phyloP scores from a whole-genome alignment of 345 rosid species.

The Lagerstroemia speciosa region DNA sequence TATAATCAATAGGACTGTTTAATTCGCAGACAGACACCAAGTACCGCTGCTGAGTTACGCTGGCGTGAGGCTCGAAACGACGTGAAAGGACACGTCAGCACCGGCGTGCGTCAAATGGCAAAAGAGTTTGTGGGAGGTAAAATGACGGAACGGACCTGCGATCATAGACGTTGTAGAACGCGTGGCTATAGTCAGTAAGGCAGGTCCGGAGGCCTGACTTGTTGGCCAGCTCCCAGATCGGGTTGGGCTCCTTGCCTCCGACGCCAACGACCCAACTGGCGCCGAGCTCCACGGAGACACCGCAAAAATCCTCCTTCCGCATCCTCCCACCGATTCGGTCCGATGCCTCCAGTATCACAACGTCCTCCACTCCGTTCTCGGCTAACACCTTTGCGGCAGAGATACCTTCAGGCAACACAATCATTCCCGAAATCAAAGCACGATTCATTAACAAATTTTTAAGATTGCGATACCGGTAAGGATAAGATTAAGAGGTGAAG shows the following conservation, averaged over 20 bases:
- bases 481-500: no score
- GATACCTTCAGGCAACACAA: conserved; percentile 34
- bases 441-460: background rate
- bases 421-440: background rate
- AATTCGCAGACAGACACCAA: no score
- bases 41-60: no score
- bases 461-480: no score
- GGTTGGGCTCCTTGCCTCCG: conserved; percentile 77
- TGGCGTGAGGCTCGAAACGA: no score
- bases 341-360: conserved; percentile 75
- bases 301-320: conserved; percentile 63
- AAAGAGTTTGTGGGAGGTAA: background rate
- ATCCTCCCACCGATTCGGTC: conserved; percentile 92
- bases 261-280: conserved; percentile 99
- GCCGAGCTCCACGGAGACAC: conserved; percentile 88
- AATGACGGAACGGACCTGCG: conserved; percentile 41
- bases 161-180: conserved; percentile 88
- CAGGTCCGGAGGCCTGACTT: conserved; percentile 61
- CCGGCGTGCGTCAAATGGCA: no score
- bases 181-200: conserved; percentile 92
- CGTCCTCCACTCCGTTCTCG: conserved; percentile 70
- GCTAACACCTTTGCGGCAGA: conserved; percentile 74
- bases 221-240: conserved; percentile 77
- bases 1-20: no score
- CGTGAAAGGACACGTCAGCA: no score